Percentiles rank a stretch among this genome's conserved stretches.
phyloP scores from a whole-genome alignment of 2,329 filamentous ascomycete species.

The Calonectria leucothoes region DNA sequence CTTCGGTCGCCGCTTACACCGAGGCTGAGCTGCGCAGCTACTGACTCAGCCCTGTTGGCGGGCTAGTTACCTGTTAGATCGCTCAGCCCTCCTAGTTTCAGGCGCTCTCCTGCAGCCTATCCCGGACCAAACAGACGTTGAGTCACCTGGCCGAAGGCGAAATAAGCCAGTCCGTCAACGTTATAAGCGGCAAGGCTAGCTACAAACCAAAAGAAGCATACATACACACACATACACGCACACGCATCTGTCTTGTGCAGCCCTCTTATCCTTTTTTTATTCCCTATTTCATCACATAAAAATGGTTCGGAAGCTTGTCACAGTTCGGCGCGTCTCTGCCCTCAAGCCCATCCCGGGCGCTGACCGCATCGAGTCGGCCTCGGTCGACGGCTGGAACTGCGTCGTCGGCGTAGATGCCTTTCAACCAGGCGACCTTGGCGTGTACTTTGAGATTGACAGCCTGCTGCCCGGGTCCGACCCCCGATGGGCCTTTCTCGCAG shows the following conservation, averaged over 20 bases:
- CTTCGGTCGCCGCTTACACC: background rate
- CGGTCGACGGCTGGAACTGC: slow-evolving; percentile 38
- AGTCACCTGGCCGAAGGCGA: background rate
- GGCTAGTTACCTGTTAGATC: background rate
- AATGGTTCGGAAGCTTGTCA: slow-evolving; percentile 39
- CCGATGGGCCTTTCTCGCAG: slow-evolving; percentile 29
- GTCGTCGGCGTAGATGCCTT: slow-evolving; percentile 30
- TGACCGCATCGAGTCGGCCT: slow-evolving; percentile 30
- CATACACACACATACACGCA: too few species aligned
- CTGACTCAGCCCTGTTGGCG: background rate
- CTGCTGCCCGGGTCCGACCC: slow-evolving; percentile 34
- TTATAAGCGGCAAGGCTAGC: background rate
- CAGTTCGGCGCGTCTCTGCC: slow-evolving; percentile 30
- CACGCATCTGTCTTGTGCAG: too few species aligned
- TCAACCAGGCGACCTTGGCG: slow-evolving; percentile 25
- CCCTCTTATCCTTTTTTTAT: background rate
- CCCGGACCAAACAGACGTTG: background rate
- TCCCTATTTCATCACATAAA: background rate
- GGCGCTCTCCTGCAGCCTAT: background rate
- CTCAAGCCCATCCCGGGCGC: slow-evolving; percentile 33
- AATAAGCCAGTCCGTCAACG: background rate
- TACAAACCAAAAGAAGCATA: background rate
- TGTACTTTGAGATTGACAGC: slow-evolving; percentile 40
- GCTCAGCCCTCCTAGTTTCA: background rate
- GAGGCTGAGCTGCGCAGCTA: background rate